Conservation (phyloP, 352 stramenopile genomes). For the Blastocystis sp. region DNA sequence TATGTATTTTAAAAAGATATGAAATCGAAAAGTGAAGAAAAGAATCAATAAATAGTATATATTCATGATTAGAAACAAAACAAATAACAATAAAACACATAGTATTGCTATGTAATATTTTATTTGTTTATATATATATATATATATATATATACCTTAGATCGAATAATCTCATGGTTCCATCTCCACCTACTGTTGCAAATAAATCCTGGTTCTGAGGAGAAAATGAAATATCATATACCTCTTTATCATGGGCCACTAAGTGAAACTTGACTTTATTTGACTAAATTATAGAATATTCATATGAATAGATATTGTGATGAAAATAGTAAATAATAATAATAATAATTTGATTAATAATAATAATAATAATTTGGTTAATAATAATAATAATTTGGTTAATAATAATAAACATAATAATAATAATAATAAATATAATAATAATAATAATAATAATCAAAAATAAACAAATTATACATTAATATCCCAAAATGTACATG, state of each 20-base stretch:
- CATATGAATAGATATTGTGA: not conserved
- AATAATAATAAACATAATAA: too few relatives aligned
- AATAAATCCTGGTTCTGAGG: constrained; percentile 70
- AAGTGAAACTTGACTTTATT: constrained; percentile 65
- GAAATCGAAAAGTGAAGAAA: constrained; percentile 64
- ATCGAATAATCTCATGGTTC: constrained; percentile 84
- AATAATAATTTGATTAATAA: too few relatives aligned
- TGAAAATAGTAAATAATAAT: not conserved
- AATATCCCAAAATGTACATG: constrained; percentile 94
- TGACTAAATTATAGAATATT: constrained; percentile 35
- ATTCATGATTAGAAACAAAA: constrained; percentile 49
- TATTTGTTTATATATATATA: constrained; percentile 40
- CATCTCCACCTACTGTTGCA: constrained; percentile 79
- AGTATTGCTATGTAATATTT: not conserved
- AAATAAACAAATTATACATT: constrained; percentile 50
- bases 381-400: too few relatives aligned
- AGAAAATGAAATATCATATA: constrained; percentile 89
- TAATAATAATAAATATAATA: too few relatives aligned
- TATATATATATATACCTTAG: constrained; percentile 56
- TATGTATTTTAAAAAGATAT: constrained; percentile 71
- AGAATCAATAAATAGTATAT: constrained; percentile 85
- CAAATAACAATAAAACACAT: not conserved
- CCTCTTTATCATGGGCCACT: constrained; percentile 89
- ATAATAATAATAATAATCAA: too few relatives aligned
- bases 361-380: too few relatives aligned